Base-by-base conservation (phyloP, 441 rosid species). In the Omphalea diandra region DNA sequence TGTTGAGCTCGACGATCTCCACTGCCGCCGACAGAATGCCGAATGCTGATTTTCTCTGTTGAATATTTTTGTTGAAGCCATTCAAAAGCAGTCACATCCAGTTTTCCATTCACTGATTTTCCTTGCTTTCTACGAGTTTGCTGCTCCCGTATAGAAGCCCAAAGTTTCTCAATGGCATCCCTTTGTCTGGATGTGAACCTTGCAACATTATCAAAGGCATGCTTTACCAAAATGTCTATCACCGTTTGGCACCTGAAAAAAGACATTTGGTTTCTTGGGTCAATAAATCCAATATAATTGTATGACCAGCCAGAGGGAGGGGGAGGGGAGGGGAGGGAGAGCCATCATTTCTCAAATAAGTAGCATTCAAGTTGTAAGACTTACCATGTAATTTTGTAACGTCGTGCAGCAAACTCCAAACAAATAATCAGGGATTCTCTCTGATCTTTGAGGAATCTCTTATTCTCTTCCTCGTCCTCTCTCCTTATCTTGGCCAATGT, bases 161-260 rank as follows among this genome's bases (percentile, higher is more conserved):
- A 91, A 1, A 94, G 97, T 78, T 86, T 92, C 75, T 59, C 83
- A 31, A 94, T 85, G 67, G 98, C 99, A 75, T 80, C 91, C 75
- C 98, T 88, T 72, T 92, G 97, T 36, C 40, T 80, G 58, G 88
- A 76, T 17, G 97, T 92, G 84, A 94, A 92, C 76, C 88, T 94
- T 24, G 84, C 70, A 65, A 86, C 88, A 65, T 90, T 87, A 68
- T 94, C 94, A 53, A 67, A 88, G 7, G 98, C 98, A 78, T 89
- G 94, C 83, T 94, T 90, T 57, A 89, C 99, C 83, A 94, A 72
- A 77, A 94, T 94, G 83, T 92, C 99, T 80, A 94, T 90, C 63
- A 82, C 94, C 0, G 94, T 94, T 81, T 94, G 99, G 69, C 99
- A 94, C 99, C 98, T 94, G 81, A 56, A 59, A 82, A 65, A 71